Conservation (phyloP, 139 green algal species). For the Zygnema cylindricum region DNA sequence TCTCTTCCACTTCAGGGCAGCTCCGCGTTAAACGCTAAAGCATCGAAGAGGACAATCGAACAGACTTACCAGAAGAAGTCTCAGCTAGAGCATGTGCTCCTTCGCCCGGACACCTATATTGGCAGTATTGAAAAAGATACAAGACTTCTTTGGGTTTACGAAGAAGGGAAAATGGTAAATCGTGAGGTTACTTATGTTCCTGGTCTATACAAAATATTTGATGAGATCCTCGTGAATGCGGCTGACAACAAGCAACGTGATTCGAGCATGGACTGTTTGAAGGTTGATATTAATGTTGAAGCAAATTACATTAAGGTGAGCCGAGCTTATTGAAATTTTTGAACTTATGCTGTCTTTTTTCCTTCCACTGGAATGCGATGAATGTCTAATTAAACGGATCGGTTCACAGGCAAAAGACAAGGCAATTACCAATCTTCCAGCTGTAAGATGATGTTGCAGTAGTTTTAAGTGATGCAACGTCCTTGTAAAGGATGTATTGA, state of each 20-base stretch:
- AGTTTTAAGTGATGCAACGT: no score
- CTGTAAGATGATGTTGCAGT: background rate
- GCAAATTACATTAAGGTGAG: conserved; percentile 74
- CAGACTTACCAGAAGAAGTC: conserved; percentile 98
- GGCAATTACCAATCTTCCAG: background rate
- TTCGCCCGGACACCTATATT: conserved; percentile 97
- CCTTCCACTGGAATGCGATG: no score
- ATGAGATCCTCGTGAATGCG: conserved; percentile 99
- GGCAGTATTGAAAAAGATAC: conserved; percentile 89
- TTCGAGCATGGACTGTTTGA: conserved; percentile 89
- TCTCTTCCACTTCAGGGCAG: background rate
- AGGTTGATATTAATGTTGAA: conserved; percentile 73
- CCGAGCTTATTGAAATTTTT: background rate
- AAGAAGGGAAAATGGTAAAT: conserved; percentile 73
- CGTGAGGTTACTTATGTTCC: conserved; percentile 80
- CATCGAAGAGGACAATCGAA: conserved; percentile 80
- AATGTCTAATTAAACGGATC: no score
- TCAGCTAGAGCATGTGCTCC: conserved; percentile 97
- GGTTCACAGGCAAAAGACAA: no score
- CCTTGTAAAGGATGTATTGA: no score
- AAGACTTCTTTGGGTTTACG: conserved; percentile 90
- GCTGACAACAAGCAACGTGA: conserved; percentile 98
- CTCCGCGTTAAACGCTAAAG: background rate
- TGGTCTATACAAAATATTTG: conserved; percentile 99
- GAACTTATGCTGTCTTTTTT: no score